phyloP scores from a whole-genome alignment of 2,329 filamentous ascomycete species.

The Trichocomaceae sp. region DNA sequence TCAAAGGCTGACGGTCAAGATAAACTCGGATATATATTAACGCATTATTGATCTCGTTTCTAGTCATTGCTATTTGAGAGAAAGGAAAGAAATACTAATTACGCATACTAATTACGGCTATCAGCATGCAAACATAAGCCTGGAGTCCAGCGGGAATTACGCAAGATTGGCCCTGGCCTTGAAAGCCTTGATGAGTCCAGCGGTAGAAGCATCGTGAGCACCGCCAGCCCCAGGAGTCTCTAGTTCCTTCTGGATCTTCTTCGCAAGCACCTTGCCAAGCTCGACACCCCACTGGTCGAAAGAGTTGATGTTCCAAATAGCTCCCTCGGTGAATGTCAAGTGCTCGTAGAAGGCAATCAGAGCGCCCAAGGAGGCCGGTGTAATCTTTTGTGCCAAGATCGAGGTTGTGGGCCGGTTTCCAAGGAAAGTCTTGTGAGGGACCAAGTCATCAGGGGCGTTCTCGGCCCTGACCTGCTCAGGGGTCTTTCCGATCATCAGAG shows the following conservation, averaged over 20 bases:
- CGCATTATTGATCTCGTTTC: conserved; percentile 5
- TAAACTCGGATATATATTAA: too few species aligned
- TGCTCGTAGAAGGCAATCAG: conserved; percentile 99
- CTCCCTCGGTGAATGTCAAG: conserved; percentile 93
- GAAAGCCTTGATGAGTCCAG: conserved; percentile 83
- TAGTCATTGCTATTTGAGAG: conserved; percentile 5
- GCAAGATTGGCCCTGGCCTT: conserved; percentile 62
- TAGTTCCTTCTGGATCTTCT: conserved; percentile 81
- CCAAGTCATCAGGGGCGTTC: conserved; percentile 49
- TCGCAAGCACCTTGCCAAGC: conserved; percentile 90
- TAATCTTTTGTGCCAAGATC: conserved; percentile 89
- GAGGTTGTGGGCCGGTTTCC: conserved; percentile 96
- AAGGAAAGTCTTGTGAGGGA: conserved; percentile 98
- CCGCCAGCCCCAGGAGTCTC: conserved; percentile 63
- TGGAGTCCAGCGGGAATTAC: conserved; percentile 17
- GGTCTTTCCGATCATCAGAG: conserved; percentile 50
- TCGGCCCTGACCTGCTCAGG: conserved; percentile 44
- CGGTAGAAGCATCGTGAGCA: conserved; percentile 80
- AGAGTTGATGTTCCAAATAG: conserved; percentile 98
- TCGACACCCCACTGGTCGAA: conserved; percentile 99
- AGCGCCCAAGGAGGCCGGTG: conserved; percentile 84
- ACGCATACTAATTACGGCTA: conserved; percentile 11
- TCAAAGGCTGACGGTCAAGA: too few species aligned
- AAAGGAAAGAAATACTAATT: conserved; percentile 3
- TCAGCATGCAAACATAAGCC: neutral